Evolutionary conservation across 768 basidiomycete species (phyloP).

Genomic region (Mycena vitilis): DNA sequence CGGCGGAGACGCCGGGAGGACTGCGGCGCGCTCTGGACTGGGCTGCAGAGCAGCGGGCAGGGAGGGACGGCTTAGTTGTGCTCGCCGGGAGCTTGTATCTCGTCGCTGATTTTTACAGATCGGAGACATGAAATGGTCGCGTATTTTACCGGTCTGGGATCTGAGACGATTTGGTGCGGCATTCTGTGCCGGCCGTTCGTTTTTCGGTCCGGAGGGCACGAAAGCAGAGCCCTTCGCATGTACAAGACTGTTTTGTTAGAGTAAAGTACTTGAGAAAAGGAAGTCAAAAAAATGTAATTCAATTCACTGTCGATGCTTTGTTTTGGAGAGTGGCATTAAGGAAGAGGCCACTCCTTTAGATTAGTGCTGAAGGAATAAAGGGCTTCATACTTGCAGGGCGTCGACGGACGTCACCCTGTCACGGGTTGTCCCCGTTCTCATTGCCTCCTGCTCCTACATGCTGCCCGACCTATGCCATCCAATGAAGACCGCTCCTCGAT

Average conservation of each 20-base stretch:
- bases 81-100: constrained; percentile 95
- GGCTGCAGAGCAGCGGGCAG: constrained; percentile 61
- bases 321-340: neutral
- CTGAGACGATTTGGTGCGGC: neutral
- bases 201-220: no score
- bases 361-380: neutral
- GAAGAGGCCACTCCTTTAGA: neutral
- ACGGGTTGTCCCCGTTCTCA: constrained; percentile 4
- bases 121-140: constrained; percentile 33
- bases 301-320: neutral
- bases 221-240: no score
- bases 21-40: constrained; percentile 53
- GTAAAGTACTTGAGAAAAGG: neutral
- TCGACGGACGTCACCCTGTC: constrained; percentile 3
- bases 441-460: neutral
- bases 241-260: neutral
- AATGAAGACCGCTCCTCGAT: constrained; percentile 19
- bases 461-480: neutral
- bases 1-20: constrained; percentile 45
- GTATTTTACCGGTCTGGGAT: no score
- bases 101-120: constrained; percentile 91
- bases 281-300: neutral
- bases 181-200: no score
- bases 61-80: constrained; percentile 64
- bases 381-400: neutral